These are phyloP conservation scores for Candida boleticola DNA, from an alignment of 805 yeast species.

Conservation along the genomic window DNA sequence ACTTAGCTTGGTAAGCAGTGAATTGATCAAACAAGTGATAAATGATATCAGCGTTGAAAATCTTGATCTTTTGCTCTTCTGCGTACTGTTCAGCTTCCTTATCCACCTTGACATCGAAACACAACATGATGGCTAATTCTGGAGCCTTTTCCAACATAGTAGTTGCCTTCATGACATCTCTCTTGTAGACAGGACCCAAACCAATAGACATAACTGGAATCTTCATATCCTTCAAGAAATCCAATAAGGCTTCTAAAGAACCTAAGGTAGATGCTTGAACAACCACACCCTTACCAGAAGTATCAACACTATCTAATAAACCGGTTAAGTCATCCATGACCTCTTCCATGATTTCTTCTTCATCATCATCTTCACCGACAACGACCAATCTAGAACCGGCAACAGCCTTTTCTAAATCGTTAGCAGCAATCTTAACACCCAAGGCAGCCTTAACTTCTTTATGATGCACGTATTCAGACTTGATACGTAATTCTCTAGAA, in stretches of 20 bases:
- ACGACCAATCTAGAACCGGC: slow-evolving; percentile 96
- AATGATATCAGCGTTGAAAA: slow-evolving; percentile 94
- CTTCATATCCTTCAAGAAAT: slow-evolving; percentile 97
- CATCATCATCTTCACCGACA: slow-evolving; percentile 96
- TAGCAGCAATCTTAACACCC: slow-evolving; percentile 98
- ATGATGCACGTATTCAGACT: slow-evolving; percentile 94
- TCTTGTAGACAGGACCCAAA: slow-evolving; percentile 95
- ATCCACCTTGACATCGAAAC: slow-evolving; percentile 96
- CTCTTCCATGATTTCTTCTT: slow-evolving; percentile 95
- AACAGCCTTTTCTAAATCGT: slow-evolving; percentile 96
- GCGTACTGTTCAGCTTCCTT: slow-evolving; percentile 99
- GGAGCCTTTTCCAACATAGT: slow-evolving; percentile 97
- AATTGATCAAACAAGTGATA: slow-evolving; percentile 95
- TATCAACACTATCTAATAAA: slow-evolving; percentile 89
- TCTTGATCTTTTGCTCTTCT: slow-evolving; percentile 83
- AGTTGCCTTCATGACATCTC: slow-evolving; percentile 97
- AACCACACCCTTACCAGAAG: slow-evolving; percentile 93
- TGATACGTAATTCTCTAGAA: slow-evolving; percentile 89
- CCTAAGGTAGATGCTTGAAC: slow-evolving; percentile 99
- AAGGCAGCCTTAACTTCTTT: slow-evolving; percentile 98
- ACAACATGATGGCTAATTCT: slow-evolving; percentile 94
- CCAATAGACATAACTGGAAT: slow-evolving; percentile 99
- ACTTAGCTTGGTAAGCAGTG: slow-evolving; percentile 84
- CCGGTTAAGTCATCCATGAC: slow-evolving; percentile 99
- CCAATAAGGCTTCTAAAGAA: slow-evolving; percentile 93